Conservation (phyloP, 1,284 basidiomycete genomes). For the Thelephora terrestris region DNA sequence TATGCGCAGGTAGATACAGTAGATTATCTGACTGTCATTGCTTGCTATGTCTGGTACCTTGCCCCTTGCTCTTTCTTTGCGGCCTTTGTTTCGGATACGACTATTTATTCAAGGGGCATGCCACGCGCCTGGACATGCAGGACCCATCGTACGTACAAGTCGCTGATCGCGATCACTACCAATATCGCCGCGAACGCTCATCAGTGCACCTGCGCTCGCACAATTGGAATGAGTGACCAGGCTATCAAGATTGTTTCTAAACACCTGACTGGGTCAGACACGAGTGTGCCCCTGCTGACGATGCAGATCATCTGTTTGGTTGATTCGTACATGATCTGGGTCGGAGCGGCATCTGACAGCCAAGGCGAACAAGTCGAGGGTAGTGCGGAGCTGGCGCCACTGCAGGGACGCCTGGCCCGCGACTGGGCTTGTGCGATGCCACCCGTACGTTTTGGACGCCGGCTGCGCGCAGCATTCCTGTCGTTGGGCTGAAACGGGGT, state of each 20-base stretch:
- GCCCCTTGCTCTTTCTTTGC: no score
- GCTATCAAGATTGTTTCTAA: conserved; percentile 31
- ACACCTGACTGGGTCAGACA: conserved; percentile 35
- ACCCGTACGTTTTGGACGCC: conserved; percentile 24
- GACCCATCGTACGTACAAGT: neutral
- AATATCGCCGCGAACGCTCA: conserved; percentile 1
- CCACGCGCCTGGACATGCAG: neutral
- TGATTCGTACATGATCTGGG: conserved; percentile 77
- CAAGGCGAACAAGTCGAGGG: conserved; percentile 35
- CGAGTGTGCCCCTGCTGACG: conserved; percentile 46
- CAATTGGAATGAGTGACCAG: neutral
- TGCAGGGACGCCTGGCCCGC: conserved; percentile 46
- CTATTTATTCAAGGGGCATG: conserved; percentile 15
- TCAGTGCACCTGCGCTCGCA: no score
- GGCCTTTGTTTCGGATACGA: neutral
- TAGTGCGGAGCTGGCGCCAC: conserved; percentile 23
- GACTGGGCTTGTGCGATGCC: conserved; percentile 89
- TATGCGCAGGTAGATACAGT: no score
- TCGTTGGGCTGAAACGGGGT: neutral
- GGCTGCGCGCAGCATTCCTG: no score
- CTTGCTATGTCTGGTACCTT: no score
- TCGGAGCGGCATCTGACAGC: conserved; percentile 46
- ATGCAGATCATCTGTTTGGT: conserved; percentile 62
- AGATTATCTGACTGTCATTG: no score
- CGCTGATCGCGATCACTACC: neutral